Conservation (phyloP, 2,329 filamentous ascomycete species). For the Cladosporium sp. region DNA sequence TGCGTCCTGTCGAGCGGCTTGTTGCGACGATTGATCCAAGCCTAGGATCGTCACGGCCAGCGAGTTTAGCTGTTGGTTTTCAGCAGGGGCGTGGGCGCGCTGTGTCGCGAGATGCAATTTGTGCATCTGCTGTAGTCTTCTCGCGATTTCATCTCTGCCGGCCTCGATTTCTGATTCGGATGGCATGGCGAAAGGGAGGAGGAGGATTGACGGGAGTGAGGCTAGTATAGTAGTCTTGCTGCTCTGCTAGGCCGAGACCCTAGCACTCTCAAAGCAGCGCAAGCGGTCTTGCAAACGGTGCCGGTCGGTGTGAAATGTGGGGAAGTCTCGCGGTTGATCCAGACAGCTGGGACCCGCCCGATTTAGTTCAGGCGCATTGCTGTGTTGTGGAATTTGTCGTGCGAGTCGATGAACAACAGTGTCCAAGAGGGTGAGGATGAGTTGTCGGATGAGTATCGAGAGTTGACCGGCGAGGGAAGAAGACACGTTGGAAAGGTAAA, state of each 20-base stretch:
- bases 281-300: conserved; percentile 5
- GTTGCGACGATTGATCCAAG: neutral
- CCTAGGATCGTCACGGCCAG: conserved; percentile 5
- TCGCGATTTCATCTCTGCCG: conserved; percentile 10
- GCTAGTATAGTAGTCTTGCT: neutral
- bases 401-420: no score
- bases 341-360: conserved; percentile 2
- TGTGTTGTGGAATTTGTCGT: neutral
- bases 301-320: conserved; percentile 4
- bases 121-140: conserved; percentile 6
- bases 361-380: conserved; percentile 3
- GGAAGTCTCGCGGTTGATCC: conserved; percentile 4
- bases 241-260: neutral
- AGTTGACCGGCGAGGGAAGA: neutral
- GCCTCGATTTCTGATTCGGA: conserved; percentile 4
- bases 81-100: neutral
- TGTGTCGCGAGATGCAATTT: conserved; percentile 8
- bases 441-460: no score
- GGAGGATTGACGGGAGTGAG: neutral
- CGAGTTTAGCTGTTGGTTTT: neutral
- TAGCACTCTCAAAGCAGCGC: neutral
- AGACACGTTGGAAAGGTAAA: no score
- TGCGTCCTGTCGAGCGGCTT: neutral
- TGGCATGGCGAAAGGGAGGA: neutral
- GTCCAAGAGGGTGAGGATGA: no score